A percentile compares a stretch with the other conserved stretches of the same genome.
Evolutionary conservation across 768 basidiomycete species (phyloP).

Genomic region (Serpula lacrymans): DNA sequence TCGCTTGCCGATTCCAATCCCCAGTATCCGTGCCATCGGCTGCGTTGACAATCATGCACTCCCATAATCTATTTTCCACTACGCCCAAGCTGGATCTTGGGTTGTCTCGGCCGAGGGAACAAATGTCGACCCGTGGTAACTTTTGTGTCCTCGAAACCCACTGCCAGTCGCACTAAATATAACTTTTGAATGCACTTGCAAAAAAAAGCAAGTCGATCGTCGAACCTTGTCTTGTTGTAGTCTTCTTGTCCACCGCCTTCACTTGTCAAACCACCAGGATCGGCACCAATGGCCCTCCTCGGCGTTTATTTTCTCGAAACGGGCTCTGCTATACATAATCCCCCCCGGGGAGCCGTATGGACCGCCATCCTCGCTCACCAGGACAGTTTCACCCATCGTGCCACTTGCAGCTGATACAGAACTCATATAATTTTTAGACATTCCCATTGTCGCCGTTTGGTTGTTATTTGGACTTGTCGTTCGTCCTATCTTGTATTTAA

Average conservation of each 20-base stretch:
- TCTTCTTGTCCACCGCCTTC: neutral
- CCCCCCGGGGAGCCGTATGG: neutral
- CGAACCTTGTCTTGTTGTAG: neutral
- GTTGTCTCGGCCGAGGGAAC: neutral
- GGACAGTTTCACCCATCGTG: no score
- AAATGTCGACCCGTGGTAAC: conserved; percentile 3
- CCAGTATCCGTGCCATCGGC: neutral
- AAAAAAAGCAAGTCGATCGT: neutral
- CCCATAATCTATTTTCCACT: neutral
- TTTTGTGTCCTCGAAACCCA: neutral
- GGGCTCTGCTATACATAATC: conserved; percentile 1
- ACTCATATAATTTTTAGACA: neutral
- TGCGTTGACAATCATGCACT: neutral
- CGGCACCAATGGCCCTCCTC: conserved; percentile 1
- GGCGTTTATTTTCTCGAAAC: conserved; percentile 1
- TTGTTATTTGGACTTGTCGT: neutral
- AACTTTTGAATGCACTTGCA: neutral
- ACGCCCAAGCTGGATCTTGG: neutral
- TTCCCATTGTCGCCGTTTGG: neutral
- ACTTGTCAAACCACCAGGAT: conserved; percentile 1
- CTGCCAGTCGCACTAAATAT: neutral
- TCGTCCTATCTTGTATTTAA: neutral
- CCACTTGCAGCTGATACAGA: neutral
- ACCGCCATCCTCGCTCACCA: no score
- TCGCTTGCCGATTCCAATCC: neutral